Base-by-base conservation (phyloP, 2,329 filamentous ascomycete genomes). In the Cryphonectria carpinicola region DNA sequence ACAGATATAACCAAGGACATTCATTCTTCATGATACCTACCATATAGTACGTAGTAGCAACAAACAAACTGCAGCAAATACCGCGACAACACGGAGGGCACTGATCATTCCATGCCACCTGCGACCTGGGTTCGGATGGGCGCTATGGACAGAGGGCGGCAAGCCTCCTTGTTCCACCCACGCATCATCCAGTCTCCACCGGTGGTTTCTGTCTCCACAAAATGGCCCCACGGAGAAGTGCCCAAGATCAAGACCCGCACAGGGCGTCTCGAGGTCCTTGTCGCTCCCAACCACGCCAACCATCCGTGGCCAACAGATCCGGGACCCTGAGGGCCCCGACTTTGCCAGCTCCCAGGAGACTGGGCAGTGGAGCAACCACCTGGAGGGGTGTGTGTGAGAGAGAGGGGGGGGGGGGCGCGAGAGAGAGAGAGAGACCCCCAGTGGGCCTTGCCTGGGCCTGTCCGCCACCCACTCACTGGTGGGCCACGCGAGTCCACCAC, bases 91-190 rank as follows among this genome's bases (percentile, higher is more conserved):
- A 52, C 41, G 41, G 37, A 14, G 13, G 61, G 62, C 62, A 64
- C 41, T 49, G 62, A 14, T 25, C 39, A 49, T 8, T 19, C 3
- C 14, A 41, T 63, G 60, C 19, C 60, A 63, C 60, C 60, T 65
- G 28, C 64, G 43, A 35, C 41, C 56, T 56, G 39, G 35, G 60
- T 46, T 52, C 7, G 62, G 62, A 39, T 7, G 32, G n/a, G 41
- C 65, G 70, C 70, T 68, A 52, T 68, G 68, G 68, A 35, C 71
- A 68, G 43, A 68, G 22, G 66, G 39, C 63, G 71, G 71, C 62
- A 67, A 58, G 61, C 62, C 52, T 28, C 52, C 37, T 25, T 19
- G 13, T 61, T 39, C 25, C 68, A 64, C 62, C 62, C 39, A 25
- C 17, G 39, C 62, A 65, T 32, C 63, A 49, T 28, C 14, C 37